Evolutionary conservation across 2,329 filamentous ascomycete species (phyloP).

Genomic region (Aspergillus quadrilineatus): DNA sequence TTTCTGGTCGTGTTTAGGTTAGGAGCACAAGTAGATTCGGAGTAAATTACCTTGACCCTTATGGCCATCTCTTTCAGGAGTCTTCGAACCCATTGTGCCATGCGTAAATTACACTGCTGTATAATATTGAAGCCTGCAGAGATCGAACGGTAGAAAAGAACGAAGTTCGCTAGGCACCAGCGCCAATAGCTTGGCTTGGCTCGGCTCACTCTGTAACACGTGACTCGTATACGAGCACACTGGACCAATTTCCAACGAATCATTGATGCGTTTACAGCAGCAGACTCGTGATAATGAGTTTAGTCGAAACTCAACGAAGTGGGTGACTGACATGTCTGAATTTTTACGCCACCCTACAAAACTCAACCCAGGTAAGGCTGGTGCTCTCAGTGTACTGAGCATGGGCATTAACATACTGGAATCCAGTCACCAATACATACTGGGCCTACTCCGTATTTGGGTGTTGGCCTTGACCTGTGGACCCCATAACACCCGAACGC

Average conservation of each 20-base stretch:
- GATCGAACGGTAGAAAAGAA: not conserved
- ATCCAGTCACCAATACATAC: too few species aligned
- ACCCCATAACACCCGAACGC: not conserved
- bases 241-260: not conserved
- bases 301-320: too few species aligned
- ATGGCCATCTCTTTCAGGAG: constrained; percentile 7
- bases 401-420: too few species aligned
- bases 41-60: not conserved
- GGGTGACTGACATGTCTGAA: too few species aligned
- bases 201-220: not conserved
- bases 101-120: not conserved
- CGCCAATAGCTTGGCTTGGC: not conserved
- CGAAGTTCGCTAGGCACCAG: too few species aligned
- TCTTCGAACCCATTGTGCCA: constrained; percentile 12
- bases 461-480: not conserved
- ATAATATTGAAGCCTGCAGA: not conserved
- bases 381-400: too few species aligned
- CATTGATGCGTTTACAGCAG: not conserved
- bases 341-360: too few species aligned
- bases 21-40: not conserved
- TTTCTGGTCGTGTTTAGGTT: constrained; percentile 1
- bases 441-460: not conserved
- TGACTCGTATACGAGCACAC: not conserved
- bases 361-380: too few species aligned
- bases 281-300: not conserved